Evolutionary conservation across 2,329 filamentous ascomycete genomes (phyloP).

Genomic region (Xylaria sp.): DNA sequence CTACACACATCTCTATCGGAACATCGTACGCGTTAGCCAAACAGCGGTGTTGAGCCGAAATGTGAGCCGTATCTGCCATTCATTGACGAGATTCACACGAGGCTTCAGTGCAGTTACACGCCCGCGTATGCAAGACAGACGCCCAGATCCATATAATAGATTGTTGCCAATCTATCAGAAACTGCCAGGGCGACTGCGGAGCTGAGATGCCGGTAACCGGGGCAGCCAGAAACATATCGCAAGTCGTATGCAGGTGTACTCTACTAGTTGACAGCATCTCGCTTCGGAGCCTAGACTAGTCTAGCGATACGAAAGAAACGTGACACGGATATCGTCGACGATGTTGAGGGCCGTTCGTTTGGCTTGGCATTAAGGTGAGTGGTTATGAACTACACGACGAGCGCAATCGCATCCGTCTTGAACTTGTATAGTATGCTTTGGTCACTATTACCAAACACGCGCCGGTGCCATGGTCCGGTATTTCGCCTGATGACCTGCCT

Average conservation of each 20-base stretch:
- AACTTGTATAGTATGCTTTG: too few species aligned
- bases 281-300: not conserved
- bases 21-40: not conserved
- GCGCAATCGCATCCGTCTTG: not conserved
- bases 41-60: not conserved
- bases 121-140: not conserved
- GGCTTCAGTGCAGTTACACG: not conserved
- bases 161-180: conserved; percentile 6
- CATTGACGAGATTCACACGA: not conserved
- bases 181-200: not conserved
- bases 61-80: not conserved
- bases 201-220: conserved; percentile 8
- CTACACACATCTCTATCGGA: conserved; percentile 4
- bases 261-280: not conserved
- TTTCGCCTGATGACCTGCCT: not conserved
- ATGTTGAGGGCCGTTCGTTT: not conserved
- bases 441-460: conserved; percentile 1
- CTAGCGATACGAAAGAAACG: not conserved
- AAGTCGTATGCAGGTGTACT: not conserved
- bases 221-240: not conserved
- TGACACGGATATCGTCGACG: not conserved
- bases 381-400: not conserved
- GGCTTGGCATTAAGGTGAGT: not conserved
- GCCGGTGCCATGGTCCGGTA: not conserved
- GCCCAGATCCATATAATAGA: not conserved